phyloP scores from a whole-genome alignment of 2,329 filamentous ascomycete genomes.

The Aspergillus ochraceus region DNA sequence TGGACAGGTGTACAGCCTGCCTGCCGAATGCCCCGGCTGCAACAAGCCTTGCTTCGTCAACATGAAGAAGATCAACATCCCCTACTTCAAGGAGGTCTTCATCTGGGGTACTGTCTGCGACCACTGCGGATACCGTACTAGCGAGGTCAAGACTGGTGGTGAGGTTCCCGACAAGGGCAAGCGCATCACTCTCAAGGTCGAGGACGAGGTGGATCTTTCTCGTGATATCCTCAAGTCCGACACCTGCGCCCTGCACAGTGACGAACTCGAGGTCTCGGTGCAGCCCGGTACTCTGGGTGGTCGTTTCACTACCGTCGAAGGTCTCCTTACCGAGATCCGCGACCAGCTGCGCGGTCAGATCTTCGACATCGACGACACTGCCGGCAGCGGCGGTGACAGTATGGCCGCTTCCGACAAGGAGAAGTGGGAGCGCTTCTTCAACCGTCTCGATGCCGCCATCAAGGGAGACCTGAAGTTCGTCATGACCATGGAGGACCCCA shows the following conservation, averaged over 20 bases:
- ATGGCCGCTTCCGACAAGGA: conserved; percentile 64
- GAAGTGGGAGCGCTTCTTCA: conserved; percentile 82
- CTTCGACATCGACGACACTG: conserved; percentile 68
- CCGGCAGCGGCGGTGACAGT: conserved; percentile 71
- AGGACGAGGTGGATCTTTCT: conserved; percentile 70
- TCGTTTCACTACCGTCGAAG: conserved; percentile 95
- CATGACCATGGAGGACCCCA: conserved; percentile 79
- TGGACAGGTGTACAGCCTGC: conserved; percentile 90
- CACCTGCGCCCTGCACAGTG: conserved; percentile 81
- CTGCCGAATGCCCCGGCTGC: conserved; percentile 88
- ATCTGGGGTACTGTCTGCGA: conserved; percentile 94
- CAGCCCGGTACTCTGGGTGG: conserved; percentile 93
- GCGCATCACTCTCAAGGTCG: conserved; percentile 75
- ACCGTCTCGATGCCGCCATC: conserved; percentile 72
- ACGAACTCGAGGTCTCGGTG: conserved; percentile 81
- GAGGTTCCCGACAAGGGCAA: conserved; percentile 84
- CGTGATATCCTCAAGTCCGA: conserved; percentile 97
- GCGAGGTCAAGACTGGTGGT: conserved; percentile 96
- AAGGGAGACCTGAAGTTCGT: conserved; percentile 77
- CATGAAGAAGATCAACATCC: conserved; percentile 99
- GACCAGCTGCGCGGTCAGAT: conserved; percentile 86
- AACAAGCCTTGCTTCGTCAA: conserved; percentile 82
- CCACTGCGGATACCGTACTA: conserved; percentile 88
- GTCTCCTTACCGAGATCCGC: conserved; percentile 86
- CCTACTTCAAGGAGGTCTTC: conserved; percentile 95